Evolutionary conservation across 805 yeast genomes (phyloP).

Genomic region (Komagataella pseudopastoris): DNA sequence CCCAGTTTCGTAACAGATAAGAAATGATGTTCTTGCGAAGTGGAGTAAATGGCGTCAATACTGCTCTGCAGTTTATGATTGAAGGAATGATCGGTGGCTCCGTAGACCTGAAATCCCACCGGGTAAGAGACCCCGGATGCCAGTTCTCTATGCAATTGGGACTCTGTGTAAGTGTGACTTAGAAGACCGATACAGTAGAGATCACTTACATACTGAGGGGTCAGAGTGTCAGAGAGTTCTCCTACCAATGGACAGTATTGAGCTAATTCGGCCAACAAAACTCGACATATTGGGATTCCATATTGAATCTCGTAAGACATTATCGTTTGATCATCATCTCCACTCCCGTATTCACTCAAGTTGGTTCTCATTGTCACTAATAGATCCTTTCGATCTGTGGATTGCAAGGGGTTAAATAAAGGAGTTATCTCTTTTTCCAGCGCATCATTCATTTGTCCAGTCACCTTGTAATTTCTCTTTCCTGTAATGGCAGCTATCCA

Average conservation of each 20-base stretch:
- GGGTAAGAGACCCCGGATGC: slow-evolving; percentile 37
- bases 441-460: slow-evolving; percentile 3
- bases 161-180: slow-evolving; percentile 28
- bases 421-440: slow-evolving; percentile 3
- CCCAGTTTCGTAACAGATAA: slow-evolving; percentile 33
- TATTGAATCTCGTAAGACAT: slow-evolving; percentile 20
- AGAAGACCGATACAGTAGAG: slow-evolving; percentile 29
- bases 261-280: slow-evolving; percentile 24
- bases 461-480: slow-evolving; percentile 2
- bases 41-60: slow-evolving; percentile 30
- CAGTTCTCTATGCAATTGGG: slow-evolving; percentile 35
- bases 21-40: slow-evolving; percentile 30
- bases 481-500: slow-evolving; percentile 21
- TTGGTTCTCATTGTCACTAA: slow-evolving; percentile 24
- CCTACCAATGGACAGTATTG: slow-evolving; percentile 30
- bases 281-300: slow-evolving; percentile 27
- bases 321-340: slow-evolving; percentile 5
- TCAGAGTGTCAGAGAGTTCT: slow-evolving; percentile 30
- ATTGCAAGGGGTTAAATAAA: background rate
- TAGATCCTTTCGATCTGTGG: slow-evolving; percentile 3
- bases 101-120: slow-evolving; percentile 24
- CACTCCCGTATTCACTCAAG: slow-evolving; percentile 15
- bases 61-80: slow-evolving; percentile 19
- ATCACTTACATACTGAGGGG: slow-evolving; percentile 38
- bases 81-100: slow-evolving; percentile 1